phyloP scores from a whole-genome alignment of 208 protist genomes.

The Trypanosoma cruzi region DNA sequence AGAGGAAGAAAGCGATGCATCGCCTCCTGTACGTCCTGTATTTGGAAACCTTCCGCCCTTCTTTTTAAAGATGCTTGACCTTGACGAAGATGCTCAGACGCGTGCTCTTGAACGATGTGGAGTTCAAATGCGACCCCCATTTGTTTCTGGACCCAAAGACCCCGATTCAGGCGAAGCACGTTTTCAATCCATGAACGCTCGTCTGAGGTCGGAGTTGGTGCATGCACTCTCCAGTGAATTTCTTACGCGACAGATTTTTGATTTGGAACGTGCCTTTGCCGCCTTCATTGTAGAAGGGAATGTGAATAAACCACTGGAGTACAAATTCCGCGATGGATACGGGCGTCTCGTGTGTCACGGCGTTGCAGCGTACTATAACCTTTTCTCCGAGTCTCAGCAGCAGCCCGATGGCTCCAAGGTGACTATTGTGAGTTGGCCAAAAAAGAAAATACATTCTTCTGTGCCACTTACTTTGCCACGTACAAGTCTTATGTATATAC shows the following conservation, averaged over 20 bases:
- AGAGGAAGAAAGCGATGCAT: conserved; percentile 23
- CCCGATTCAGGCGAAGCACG: conserved; percentile 68
- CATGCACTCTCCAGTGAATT: conserved; percentile 86
- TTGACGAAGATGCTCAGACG: conserved; percentile 69
- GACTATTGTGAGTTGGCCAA: conserved; percentile 68
- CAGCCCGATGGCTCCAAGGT: conserved; percentile 64
- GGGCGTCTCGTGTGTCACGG: conserved; percentile 86
- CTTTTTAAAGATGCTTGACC: conserved; percentile 55
- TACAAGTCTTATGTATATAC: conserved; percentile 55
- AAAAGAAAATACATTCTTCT: conserved; percentile 42
- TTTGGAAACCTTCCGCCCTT: conserved; percentile 64
- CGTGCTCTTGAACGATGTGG: conserved; percentile 43
- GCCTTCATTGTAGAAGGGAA: conserved; percentile 48
- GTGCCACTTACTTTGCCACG: conserved; percentile 45
- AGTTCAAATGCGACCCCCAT: conserved; percentile 19
- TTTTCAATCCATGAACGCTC: conserved; percentile 68
- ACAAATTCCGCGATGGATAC: conserved; percentile 86
- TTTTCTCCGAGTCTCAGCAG: conserved; percentile 60
- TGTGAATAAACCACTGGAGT: conserved; percentile 55
- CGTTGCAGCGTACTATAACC: conserved; percentile 81
- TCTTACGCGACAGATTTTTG: conserved; percentile 75
- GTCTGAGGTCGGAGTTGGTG: conserved; percentile 77
- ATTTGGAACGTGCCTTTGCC: conserved; percentile 72
- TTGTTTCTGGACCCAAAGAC: conserved; percentile 31
- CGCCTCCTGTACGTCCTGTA: conserved; percentile 34